phyloP scores from a whole-genome alignment of 73 alveolate species.

The Paramecium caudatum region DNA sequence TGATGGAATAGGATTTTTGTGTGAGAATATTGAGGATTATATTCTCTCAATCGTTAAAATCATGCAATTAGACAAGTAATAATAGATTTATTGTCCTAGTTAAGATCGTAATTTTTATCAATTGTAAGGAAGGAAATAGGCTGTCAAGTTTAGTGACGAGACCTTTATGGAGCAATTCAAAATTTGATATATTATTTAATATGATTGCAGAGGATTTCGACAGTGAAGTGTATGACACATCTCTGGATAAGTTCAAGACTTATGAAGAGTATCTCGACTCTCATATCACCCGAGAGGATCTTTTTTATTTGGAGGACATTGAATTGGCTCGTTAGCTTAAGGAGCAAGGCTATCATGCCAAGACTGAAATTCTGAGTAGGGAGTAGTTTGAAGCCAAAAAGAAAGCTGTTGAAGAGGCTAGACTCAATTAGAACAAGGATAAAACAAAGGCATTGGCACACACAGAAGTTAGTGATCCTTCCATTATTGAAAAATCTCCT shows the following conservation, averaged over 20 bases:
- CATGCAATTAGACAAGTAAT: slow-evolving; percentile 42
- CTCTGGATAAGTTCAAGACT: slow-evolving; percentile 89
- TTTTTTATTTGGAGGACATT: slow-evolving; percentile 95
- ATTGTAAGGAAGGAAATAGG: slow-evolving; percentile 37
- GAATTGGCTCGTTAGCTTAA: slow-evolving; percentile 97
- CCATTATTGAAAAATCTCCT: slow-evolving; percentile 75
- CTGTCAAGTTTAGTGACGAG: slow-evolving; percentile 45
- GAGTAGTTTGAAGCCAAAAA: slow-evolving; percentile 93
- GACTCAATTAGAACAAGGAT: slow-evolving; percentile 83
- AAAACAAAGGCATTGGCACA: slow-evolving; percentile 83
- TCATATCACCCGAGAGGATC: slow-evolving; percentile 92
- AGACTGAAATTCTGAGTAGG: slow-evolving; percentile 95
- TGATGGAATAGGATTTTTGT: slow-evolving; percentile 68
- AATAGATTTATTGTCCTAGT: neutral
- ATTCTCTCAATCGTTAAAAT: slow-evolving; percentile 20
- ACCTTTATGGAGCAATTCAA: slow-evolving; percentile 17
- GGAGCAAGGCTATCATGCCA: slow-evolving; percentile 95
- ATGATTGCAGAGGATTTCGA: slow-evolving; percentile 79
- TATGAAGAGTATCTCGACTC: slow-evolving; percentile 95
- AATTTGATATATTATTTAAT: slow-evolving; percentile 31
- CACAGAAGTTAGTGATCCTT: slow-evolving; percentile 69
- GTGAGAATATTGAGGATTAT: slow-evolving; percentile 69
- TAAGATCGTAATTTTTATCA: neutral
- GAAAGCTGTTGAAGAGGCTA: slow-evolving; percentile 95
- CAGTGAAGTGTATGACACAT: slow-evolving; percentile 78